Base-by-base conservation (phyloP, 192 early-diverging fungal species). In the Paraglomus occultum region DNA sequence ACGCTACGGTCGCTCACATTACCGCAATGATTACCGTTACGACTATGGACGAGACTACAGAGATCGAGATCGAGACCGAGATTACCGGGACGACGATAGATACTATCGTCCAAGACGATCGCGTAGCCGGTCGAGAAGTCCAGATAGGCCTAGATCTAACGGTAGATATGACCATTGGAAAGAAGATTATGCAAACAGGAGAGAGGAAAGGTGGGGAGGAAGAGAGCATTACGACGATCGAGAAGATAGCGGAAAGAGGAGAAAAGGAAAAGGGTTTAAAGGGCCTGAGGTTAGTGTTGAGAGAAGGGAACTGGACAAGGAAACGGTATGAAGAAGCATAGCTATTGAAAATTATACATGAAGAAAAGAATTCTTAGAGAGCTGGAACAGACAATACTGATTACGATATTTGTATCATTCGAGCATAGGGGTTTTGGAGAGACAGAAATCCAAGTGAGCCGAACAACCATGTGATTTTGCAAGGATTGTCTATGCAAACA, bases 391-490 rank as follows among this genome's bases (percentile, higher is more conserved):
- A 44, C 0, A 22, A 18, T 64, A 64, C 49, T 11, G 15, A 64
- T 43, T 14, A 31, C n/a, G 45, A 23, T 14, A 45, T 12, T n/a
- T 50, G 20, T 43, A 14, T 50, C 47, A 49, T 64, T 11, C 12
- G 45, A 31, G 44, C 17, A 62, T 64, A 64, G 63, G 63, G 42
- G 20, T 48, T 44, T 64, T 64, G 38, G 42, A 31, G 42, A 14
- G 63, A 75, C n/a, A 57, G 73, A 8, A 64, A 63, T 47, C 12
- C 50, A 2, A 46, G 61, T 46, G 70, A 72, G 20, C 78, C 78
- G 10, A 79, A 79, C 65, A 79, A 74, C 47, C 66, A 77, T 48
- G 64, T 77, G 8, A 73, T 79, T 17, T 42, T 79, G 23, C 76
- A 73, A 71, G 73, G 70, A 5, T 62, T 79, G 11, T 75, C 78